Conservation (phyloP, 2,329 filamentous ascomycete genomes). For the Paraphaeosphaeria minitans region DNA sequence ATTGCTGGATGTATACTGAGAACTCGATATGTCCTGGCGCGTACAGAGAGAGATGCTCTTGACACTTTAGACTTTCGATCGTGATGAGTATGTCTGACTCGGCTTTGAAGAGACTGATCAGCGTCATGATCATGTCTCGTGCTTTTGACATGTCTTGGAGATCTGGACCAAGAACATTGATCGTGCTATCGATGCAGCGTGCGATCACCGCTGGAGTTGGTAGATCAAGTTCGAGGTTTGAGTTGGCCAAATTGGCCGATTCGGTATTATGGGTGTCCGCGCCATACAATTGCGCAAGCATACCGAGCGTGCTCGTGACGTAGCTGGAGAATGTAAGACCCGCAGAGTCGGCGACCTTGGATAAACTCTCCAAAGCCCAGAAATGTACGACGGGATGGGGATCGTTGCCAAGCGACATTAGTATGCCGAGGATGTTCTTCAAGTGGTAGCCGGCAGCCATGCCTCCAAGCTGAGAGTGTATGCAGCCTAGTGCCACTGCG, state of each 20-base stretch:
- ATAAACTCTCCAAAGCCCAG: slow-evolving; percentile 90
- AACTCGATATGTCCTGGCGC: slow-evolving; percentile 88
- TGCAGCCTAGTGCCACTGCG: slow-evolving; percentile 88
- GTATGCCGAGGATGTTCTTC: slow-evolving; percentile 94
- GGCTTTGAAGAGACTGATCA: slow-evolving; percentile 81
- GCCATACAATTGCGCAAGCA: slow-evolving; percentile 91
- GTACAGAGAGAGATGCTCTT: slow-evolving; percentile 91
- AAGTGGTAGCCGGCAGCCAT: slow-evolving; percentile 97
- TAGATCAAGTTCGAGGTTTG: slow-evolving; percentile 86
- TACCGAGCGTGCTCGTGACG: slow-evolving; percentile 86
- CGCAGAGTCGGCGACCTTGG: slow-evolving; percentile 86
- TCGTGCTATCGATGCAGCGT: slow-evolving; percentile 89
- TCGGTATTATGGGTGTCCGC: slow-evolving; percentile 91
- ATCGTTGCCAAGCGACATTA: slow-evolving; percentile 97
- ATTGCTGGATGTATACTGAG: slow-evolving; percentile 75
- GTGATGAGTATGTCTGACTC: slow-evolving; percentile 74
- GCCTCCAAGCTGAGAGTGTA: slow-evolving; percentile 92
- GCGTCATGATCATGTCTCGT: slow-evolving; percentile 86
- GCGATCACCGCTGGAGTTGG: slow-evolving; percentile 83
- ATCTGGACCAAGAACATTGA: slow-evolving; percentile 95
- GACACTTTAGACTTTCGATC: slow-evolving; percentile 77
- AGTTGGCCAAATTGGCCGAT: slow-evolving; percentile 76
- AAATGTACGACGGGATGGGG: slow-evolving; percentile 95
- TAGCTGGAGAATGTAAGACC: slow-evolving; percentile 91
- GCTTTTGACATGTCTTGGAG: slow-evolving; percentile 90